Evolutionary conservation across 2,329 filamentous ascomycete genomes (phyloP).

Genomic region (Cercospora canescens): DNA sequence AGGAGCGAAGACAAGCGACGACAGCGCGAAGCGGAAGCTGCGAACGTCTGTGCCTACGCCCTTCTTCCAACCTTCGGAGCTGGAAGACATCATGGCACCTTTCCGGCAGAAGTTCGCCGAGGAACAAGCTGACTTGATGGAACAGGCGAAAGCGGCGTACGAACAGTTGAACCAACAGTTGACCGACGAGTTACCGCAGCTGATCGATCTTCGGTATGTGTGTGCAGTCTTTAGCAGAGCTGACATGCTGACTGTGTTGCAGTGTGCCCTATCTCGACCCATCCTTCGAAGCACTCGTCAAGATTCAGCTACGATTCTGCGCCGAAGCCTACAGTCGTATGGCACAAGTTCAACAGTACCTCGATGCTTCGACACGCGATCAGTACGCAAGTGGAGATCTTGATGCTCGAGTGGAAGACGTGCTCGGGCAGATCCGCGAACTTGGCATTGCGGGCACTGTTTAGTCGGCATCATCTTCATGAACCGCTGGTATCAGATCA

Average conservation of each 20-base stretch:
- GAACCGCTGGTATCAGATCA: neutral
- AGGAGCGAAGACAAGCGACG: neutral
- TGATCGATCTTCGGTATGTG: slow-evolving; percentile 78
- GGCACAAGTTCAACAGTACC: slow-evolving; percentile 96
- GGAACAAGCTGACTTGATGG: slow-evolving; percentile 32
- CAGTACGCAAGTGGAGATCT: slow-evolving; percentile 93
- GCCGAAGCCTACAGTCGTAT: slow-evolving; percentile 96
- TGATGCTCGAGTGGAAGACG: slow-evolving; percentile 89
- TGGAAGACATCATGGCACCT: slow-evolving; percentile 36
- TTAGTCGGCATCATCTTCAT: slow-evolving; percentile 30
- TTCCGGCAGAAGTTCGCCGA: slow-evolving; percentile 31
- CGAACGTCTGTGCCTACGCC: slow-evolving; percentile 20
- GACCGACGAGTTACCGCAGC: slow-evolving; percentile 85
- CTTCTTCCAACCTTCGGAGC: slow-evolving; percentile 36
- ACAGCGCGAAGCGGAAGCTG: neutral
- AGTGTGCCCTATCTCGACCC: slow-evolving; percentile 92
- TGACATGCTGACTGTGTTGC: slow-evolving; percentile 1
- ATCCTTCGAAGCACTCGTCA: slow-evolving; percentile 95
- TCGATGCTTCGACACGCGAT: slow-evolving; percentile 92
- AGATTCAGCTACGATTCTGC: slow-evolving; percentile 97
- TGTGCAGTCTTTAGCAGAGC: neutral
- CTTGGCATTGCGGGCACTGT: slow-evolving; percentile 85
- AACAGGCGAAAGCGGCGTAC: slow-evolving; percentile 76
- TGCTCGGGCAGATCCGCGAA: slow-evolving; percentile 94
- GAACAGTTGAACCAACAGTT: slow-evolving; percentile 97